phyloP scores from a whole-genome alignment of 2,329 filamentous ascomycete genomes.

The Fusarium sp. region DNA sequence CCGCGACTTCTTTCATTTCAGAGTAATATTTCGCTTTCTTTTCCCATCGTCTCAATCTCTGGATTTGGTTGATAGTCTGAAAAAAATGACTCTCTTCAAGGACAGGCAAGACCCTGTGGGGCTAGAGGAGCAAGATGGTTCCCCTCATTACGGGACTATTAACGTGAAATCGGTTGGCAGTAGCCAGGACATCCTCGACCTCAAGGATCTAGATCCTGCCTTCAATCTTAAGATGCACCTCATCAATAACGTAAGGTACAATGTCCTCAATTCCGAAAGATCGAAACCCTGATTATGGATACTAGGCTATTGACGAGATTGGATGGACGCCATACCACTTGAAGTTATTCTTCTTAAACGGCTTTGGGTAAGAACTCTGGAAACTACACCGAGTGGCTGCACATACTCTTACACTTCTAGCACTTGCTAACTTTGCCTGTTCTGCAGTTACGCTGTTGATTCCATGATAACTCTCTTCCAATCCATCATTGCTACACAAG shows the following conservation, averaged over 20 bases:
- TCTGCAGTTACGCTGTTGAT: slow-evolving; percentile 26
- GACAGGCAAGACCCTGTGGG: neutral
- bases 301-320: slow-evolving; percentile 69
- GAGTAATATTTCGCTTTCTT: neutral
- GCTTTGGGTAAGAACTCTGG: slow-evolving; percentile 62
- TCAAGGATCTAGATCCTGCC: neutral
- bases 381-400: neutral
- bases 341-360: slow-evolving; percentile 74
- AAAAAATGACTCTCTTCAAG: neutral
- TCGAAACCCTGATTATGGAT: slow-evolving; percentile 18
- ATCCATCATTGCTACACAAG: slow-evolving; percentile 13
- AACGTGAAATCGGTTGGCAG: neutral
- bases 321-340: slow-evolving; percentile 72
- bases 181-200: neutral
- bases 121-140: slow-evolving; percentile 3
- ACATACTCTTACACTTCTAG: neutral
- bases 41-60: neutral
- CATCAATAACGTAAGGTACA: slow-evolving; percentile 70
- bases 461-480: slow-evolving; percentile 21
- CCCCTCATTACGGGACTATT: neutral
- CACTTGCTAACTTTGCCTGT: neutral
- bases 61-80: rapidly evolving
- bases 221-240: slow-evolving; percentile 74
- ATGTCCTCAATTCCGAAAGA: too few relatives aligned
- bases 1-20: slow-evolving; percentile 2